Conservation (phyloP, 495 filamentous ascomycete species). For the Aspergillus cristatus region DNA sequence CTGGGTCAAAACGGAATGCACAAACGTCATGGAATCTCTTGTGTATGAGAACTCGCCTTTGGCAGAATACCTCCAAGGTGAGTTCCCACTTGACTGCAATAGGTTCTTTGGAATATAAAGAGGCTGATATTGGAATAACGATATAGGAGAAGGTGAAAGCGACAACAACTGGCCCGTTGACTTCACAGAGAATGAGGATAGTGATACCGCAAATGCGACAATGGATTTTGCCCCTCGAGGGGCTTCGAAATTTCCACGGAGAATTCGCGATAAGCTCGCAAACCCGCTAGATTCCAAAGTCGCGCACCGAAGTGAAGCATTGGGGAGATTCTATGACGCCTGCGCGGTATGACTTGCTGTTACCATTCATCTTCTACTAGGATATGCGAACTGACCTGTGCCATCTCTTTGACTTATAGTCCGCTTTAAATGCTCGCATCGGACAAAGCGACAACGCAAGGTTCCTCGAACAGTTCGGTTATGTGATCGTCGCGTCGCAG, state of each 20-base stretch:
- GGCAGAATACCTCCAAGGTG: constrained; percentile 90
- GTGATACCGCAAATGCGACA: constrained; percentile 21
- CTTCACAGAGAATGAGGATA: constrained; percentile 29
- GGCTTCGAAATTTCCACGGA: constrained; percentile 53
- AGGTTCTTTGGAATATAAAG: neutral
- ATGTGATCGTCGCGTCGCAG: constrained; percentile 90
- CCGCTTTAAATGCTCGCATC: constrained; percentile 59
- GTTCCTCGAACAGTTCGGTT: constrained; percentile 93
- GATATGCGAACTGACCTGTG: constrained; percentile 5
- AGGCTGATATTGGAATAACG: constrained; percentile 13
- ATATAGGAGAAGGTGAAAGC: constrained; percentile 40
- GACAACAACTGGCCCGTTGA: constrained; percentile 35
- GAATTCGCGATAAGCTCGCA: constrained; percentile 57
- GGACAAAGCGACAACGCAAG: constrained; percentile 72
- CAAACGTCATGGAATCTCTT: constrained; percentile 72
- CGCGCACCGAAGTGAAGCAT: constrained; percentile 35
- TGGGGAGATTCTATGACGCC: constrained; percentile 45
- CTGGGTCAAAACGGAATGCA: constrained; percentile 21
- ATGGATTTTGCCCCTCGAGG: constrained; percentile 69
- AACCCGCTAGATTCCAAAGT: constrained; percentile 49
- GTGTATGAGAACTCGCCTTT: constrained; percentile 86
- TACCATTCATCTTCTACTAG: neutral
- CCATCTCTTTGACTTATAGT: constrained; percentile 19
- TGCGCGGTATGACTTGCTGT: constrained; percentile 46
- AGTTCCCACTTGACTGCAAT: constrained; percentile 8